Evolutionary conservation across 148 eudicot genomes (phyloP), one percentile per base, ranked within the genome.

Genomic region (Salicornia ramosissima): DNA sequence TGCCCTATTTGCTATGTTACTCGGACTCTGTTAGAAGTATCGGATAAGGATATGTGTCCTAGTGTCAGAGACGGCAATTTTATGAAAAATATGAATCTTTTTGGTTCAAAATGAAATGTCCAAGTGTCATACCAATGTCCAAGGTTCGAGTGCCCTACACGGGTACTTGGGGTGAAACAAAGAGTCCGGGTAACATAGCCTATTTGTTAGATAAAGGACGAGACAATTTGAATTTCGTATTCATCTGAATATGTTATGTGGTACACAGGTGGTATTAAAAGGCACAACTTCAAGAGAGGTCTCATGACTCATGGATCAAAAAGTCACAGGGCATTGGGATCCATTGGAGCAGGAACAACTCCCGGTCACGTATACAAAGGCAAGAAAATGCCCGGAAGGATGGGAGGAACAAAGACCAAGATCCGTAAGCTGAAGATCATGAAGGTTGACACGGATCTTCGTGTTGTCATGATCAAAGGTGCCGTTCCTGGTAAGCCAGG

Each of bases 401-500:
- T 95, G 99, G 99, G 99, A 30, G 99, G 97, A 78, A 87, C 96
- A 4, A 87, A 80, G 22, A 84, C 75, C 21, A 95, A 95, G 88
- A 89, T 91, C 55, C 77, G 93, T 25, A 95, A 95, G 68, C 78
- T 95, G 50, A 89, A 81, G 81, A 85, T 95, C 55, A 71, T 95
- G 57, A 95, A 95, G 81, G 89, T 95, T 29, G 99, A 95, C 79
- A 75, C 33, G 67, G 99, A 95, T 6, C 87, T 95, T 10, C 82
- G 79, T 10, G 82, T 95, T 22, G 87, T 95, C 60, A 86, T 95
- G 90, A 70, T 95, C 84, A 91, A 95, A 65, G 99, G 99, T 16
- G 96, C 99, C 51, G 52, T 95, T 40, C 99, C 99, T 55, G 99
- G 99, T 69, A 95, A 95, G 81, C 99, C 99, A 5, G 99, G 99